A percentile compares a stretch with the other conserved stretches of the same genome.
Conservation (phyloP, 2,329 filamentous ascomycete species). For the Trichoderma sp. region DNA sequence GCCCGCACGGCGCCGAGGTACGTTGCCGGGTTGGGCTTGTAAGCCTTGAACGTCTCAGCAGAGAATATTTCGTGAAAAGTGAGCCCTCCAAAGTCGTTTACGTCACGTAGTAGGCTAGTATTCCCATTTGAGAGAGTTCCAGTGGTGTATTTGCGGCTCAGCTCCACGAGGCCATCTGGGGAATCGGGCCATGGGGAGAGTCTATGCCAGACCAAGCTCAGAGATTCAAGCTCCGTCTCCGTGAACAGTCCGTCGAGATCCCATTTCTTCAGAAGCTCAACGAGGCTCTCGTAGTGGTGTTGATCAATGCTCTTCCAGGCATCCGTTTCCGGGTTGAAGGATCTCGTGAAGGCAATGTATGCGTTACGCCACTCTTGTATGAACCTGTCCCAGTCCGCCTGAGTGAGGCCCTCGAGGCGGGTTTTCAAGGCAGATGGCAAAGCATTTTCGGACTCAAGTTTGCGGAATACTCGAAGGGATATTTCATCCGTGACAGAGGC, state of each 20-base stretch:
- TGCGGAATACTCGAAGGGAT: constrained; percentile 49
- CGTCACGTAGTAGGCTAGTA: constrained; percentile 63
- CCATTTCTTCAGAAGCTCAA: constrained; percentile 58
- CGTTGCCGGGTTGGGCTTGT: constrained; percentile 70
- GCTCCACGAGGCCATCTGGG: constrained; percentile 53
- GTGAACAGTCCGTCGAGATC: constrained; percentile 60
- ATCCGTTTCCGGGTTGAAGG: constrained; percentile 50
- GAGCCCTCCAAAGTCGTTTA: constrained; percentile 59
- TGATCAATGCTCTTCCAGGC: constrained; percentile 71
- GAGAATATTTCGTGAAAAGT: constrained; percentile 65
- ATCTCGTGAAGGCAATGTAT: constrained; percentile 62
- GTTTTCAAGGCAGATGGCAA: constrained; percentile 50
- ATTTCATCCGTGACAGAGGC: constrained; percentile 64
- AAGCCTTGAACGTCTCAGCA: constrained; percentile 70
- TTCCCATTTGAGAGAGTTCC: constrained; percentile 78
- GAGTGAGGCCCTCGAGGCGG: constrained; percentile 53
- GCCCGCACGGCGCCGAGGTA: constrained; percentile 68
- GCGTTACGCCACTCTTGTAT: constrained; percentile 69
- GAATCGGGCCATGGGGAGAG: constrained; percentile 71
- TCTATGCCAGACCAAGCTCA: constrained; percentile 72
- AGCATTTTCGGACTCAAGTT: constrained; percentile 46
- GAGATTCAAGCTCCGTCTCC: constrained; percentile 61
- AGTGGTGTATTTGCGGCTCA: constrained; percentile 60
- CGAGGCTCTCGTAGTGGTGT: constrained; percentile 67
- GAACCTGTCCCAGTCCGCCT: constrained; percentile 63